Conservation (phyloP, 495 filamentous ascomycete species). For the Penicillium coffeae region DNA sequence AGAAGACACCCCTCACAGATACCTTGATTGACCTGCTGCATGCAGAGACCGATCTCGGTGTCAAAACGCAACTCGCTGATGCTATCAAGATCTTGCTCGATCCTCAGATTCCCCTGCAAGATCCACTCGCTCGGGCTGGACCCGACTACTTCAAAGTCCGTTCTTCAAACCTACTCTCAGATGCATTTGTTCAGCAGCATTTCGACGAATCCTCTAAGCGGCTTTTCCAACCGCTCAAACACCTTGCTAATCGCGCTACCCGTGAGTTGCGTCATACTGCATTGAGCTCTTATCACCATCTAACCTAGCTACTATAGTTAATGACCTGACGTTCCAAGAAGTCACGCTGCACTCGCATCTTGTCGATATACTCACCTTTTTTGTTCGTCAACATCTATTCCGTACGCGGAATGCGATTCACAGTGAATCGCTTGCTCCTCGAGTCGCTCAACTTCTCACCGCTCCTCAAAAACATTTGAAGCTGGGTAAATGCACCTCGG, state of each 20-base stretch:
- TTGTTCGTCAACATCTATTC: constrained; percentile 82
- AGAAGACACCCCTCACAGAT: constrained; percentile 82
- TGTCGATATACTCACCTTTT: constrained; percentile 93
- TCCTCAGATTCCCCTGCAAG: constrained; percentile 60
- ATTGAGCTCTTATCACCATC: background rate
- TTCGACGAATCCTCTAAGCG: constrained; percentile 85
- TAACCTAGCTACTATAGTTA: constrained; percentile 43
- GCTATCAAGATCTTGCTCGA: constrained; percentile 93
- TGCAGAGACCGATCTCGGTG: constrained; percentile 85
- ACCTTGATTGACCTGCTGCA: constrained; percentile 90
- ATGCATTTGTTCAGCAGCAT: constrained; percentile 78
- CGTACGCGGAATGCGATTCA: constrained; percentile 87
- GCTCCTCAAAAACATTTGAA: constrained; percentile 92
- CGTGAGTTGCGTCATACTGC: constrained; percentile 41
- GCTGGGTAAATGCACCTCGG: constrained; percentile 60
- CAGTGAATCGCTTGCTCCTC: constrained; percentile 69
- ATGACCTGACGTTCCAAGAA: constrained; percentile 67
- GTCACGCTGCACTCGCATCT: constrained; percentile 85
- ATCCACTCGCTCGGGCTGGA: constrained; percentile 62
- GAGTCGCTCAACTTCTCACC: constrained; percentile 77
- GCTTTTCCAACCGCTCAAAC: constrained; percentile 82
- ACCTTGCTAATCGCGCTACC: constrained; percentile 63
- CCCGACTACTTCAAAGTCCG: constrained; percentile 68
- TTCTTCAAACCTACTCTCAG: constrained; percentile 69
- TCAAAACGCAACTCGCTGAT: constrained; percentile 94